Conservation (phyloP, 2,329 filamentous ascomycete genomes). For the Aspergillus caelatus region DNA sequence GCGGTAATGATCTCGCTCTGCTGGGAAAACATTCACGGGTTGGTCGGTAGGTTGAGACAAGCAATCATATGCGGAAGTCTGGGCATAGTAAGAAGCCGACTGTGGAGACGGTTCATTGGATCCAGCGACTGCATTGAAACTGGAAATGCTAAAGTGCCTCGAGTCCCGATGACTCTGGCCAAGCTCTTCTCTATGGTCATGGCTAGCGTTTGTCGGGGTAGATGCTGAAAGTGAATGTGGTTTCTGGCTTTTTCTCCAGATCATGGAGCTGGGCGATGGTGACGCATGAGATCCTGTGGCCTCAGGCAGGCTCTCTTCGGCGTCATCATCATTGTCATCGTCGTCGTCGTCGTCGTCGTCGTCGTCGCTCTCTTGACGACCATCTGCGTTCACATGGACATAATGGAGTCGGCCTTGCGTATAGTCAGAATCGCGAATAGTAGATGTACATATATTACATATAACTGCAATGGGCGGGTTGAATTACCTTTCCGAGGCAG, state of each 20-base stretch:
- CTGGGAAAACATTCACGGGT: neutral
- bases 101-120: neutral
- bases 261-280: neutral
- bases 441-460: neutral
- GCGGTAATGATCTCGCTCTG: constrained; percentile 5
- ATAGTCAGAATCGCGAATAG: neutral
- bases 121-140: neutral
- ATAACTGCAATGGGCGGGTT: neutral
- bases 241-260: neutral
- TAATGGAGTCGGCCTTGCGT: neutral
- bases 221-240: neutral
- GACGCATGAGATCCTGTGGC: neutral
- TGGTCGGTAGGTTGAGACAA: neutral
- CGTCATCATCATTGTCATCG: neutral
- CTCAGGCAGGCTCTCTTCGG: neutral
- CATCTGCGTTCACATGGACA: neutral
- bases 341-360: neutral
- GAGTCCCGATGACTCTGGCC: neutral
- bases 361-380: neutral
- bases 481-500: neutral
- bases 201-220: neutral
- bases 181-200: neutral
- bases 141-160: neutral
- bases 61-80: neutral
- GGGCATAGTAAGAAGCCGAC: neutral